Percentiles rank a stretch among this genome's conserved stretches.
Evolutionary conservation across 257 asterid species (phyloP).

Genomic region (Ocimum tenuiflorum): DNA sequence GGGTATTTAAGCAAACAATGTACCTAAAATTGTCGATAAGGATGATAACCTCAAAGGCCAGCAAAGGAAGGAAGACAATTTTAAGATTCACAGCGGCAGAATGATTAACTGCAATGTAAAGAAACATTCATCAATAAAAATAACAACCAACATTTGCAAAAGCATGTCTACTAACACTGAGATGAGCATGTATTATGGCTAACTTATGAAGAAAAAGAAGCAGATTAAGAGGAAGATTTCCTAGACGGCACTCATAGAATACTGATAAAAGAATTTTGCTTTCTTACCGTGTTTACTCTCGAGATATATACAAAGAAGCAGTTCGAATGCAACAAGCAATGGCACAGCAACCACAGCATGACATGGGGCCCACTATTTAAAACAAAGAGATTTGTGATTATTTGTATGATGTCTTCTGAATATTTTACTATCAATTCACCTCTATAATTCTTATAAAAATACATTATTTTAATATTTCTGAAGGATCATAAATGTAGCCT

Average conservation of each 20-base stretch:
- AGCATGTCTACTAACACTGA: slow-evolving; percentile 1
- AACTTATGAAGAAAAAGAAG: slow-evolving; percentile 13
- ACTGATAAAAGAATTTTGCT: slow-evolving; percentile 18
- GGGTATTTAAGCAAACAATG: slow-evolving; percentile 9
- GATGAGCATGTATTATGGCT: slow-evolving; percentile 1
- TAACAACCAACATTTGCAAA: slow-evolving; percentile 6
- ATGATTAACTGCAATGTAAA: slow-evolving; percentile 48
- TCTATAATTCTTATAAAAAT: slow-evolving; percentile 18
- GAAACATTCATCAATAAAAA: slow-evolving; percentile 13
- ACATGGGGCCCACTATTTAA: slow-evolving; percentile 97
- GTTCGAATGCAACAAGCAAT: slow-evolving; percentile 85
- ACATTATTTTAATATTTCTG: slow-evolving; percentile 9
- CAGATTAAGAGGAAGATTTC: slow-evolving; percentile 5
- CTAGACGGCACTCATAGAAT: neutral
- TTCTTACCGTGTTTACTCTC: slow-evolving; percentile 78
- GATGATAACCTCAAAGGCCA: slow-evolving; percentile 68
- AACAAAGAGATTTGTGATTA: slow-evolving; percentile 5
- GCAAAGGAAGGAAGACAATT: slow-evolving; percentile 83
- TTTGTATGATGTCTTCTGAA: neutral
- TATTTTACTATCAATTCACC: slow-evolving; percentile 8
- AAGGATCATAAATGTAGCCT: slow-evolving; percentile 27
- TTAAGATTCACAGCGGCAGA: slow-evolving; percentile 71
- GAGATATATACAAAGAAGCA: slow-evolving; percentile 94
- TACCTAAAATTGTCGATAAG: slow-evolving; percentile 94
- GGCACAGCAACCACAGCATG: slow-evolving; percentile 95